Evolutionary conservation across 257 asterid genomes (phyloP).

Genomic region (Parsonsia alboflavescens): DNA sequence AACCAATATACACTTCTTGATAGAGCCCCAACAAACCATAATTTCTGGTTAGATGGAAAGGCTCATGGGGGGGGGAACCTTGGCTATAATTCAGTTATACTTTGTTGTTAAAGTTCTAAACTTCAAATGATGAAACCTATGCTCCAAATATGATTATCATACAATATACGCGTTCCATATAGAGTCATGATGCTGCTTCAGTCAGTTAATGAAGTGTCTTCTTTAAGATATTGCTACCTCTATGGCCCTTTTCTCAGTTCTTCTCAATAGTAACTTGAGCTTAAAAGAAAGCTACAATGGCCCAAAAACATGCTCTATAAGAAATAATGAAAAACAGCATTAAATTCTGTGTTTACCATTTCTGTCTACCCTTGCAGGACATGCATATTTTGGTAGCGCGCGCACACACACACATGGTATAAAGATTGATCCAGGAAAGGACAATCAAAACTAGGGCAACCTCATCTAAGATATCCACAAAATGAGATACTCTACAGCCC

Average conservation of each 20-base stretch:
- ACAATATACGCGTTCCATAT: background rate
- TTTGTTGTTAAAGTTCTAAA: background rate
- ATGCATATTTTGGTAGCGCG: background rate
- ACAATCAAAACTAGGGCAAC: too few species aligned
- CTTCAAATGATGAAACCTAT: background rate
- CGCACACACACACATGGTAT: too few species aligned
- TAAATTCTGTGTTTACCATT: background rate
- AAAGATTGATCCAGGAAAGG: too few species aligned
- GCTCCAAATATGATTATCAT: background rate
- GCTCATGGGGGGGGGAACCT: background rate
- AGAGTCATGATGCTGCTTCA: background rate
- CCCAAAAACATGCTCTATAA: background rate
- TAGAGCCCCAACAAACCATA: background rate
- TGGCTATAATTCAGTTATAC: background rate
- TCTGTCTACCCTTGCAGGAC: background rate
- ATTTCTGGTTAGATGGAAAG: background rate
- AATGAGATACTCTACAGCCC: too few species aligned
- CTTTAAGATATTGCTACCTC: background rate
- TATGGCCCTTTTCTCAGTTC: too few species aligned
- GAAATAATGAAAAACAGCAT: background rate
- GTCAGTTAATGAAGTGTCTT: background rate
- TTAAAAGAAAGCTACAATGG: too few species aligned
- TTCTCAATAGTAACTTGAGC: too few species aligned
- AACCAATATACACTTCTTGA: constrained; percentile 39
- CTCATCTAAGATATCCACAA: too few species aligned